Base-by-base conservation (phyloP, 208 protist genomes). In the Blastocrithidia nonstop region DNA sequence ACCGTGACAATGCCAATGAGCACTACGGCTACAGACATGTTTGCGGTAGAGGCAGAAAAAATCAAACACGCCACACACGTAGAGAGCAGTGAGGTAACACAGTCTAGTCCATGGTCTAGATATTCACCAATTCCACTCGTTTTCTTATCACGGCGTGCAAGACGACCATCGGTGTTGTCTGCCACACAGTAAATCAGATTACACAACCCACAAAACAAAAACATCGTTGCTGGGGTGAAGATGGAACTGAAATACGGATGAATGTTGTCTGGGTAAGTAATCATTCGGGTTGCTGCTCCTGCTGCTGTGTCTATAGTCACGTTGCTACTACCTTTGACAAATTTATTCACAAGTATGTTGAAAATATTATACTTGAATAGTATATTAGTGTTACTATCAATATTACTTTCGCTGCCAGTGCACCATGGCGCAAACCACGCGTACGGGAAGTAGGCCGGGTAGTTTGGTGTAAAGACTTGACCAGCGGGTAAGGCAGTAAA, bases 71-170 rank as follows among this genome's bases (percentile, higher is more conserved):
- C 54, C 42, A 79, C 60, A 44, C 45, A 61, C 9, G 71, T 56
- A 22, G 78, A 89, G 23, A 94, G 56, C 19, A 94, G 68, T 19
- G 86, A 94, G 15, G 81, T 91, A 23, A 89, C 79, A 41, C 86
- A 94, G 66, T 94, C 86, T 8, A 89, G 75, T 1, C 86, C 81
- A 45, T 94, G 86, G 46, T 94, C 86, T 19, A 94, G 73, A 61
- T 94, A 94, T 59, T 94, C 86, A 20, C 86, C 86, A 54, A 76
- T 79, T 3, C 61, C 54, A 33, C 75, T 89, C n/a, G 65, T 66
- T 41, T 78, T 73, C 23, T 54, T 45, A 37, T 87, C 60, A 25
- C 86, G 78, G 7, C 86, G 73, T 0, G 86, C 86, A 1, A 90
- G 73, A n/a, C 81, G 65, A 20, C 86, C 86, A 44, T 94, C 86